Base-by-base conservation (phyloP, 805 yeast species). In the Monosporozyma unispora region DNA sequence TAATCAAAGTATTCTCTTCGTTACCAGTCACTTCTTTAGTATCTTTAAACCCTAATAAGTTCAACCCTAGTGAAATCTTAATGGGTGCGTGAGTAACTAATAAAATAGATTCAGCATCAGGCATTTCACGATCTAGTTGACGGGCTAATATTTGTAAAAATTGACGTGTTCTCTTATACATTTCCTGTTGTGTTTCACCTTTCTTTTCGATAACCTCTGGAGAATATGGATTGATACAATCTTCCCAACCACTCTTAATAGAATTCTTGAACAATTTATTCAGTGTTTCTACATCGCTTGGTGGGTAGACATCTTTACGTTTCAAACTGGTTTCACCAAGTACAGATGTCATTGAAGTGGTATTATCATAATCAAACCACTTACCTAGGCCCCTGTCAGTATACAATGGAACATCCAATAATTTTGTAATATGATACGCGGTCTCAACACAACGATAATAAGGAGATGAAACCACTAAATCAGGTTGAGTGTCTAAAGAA, bases 1-100 rank as follows among this genome's bases (percentile, higher is more conserved):
- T 73, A 9, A 80, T 73, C 47, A 72, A 68, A 2, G 68, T 69
- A 23, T 73, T 79, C 28, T 70, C 74, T 25, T 68, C 70, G 52
- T 71, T 74, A 44, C 84, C 58, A 25, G 72, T 66, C 23, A 80
- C 86, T 42, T 77, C 73, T 11, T 19, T 29, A 19, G 78, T 78
- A 39, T 71, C 70, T 0, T 61, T 47, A 49, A 75, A 76, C 0
- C 80, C 80, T 58, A 84, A 60, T 14, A 91, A 70, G 0, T 85
- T 76, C 79, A 87, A 79, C 3, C 96, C 96, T 16, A 91, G 69
- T 0, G 95, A 90, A 52, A 89, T 87, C 64, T 88, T 87, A 4
- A 95, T 77, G 3, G 98, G 97, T 1, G 98, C 99, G 68, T 93
- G 98, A 3, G 96, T 81, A 25, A 87, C 81, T n/a, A 91, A 69